Percentiles rank a stretch among this genome's conserved stretches.
phyloP scores from a whole-genome alignment of 1,139 yeast genomes.

The Geotrichum klebahnii region DNA sequence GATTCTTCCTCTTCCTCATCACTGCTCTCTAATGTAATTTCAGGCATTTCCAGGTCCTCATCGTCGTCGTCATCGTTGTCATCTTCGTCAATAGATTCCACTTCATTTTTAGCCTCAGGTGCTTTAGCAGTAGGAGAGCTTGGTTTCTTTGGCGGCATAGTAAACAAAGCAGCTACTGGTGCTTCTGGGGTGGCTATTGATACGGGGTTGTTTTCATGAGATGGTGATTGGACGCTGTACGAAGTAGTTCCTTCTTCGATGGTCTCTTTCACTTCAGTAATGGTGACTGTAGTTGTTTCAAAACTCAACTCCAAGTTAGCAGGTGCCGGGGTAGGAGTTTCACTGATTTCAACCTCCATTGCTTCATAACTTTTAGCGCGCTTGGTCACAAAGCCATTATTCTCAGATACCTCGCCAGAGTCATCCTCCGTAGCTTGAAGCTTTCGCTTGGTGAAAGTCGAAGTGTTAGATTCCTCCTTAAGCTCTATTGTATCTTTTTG shows the following conservation, averaged over 20 bases:
- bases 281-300: constrained; percentile 1
- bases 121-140: background rate
- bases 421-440: constrained; percentile 25
- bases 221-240: background rate
- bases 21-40: constrained; percentile 17
- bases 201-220: background rate
- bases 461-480: background rate
- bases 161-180: background rate
- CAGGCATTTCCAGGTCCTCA: constrained; percentile 17
- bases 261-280: constrained; percentile 2
- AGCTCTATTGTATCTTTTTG: background rate
- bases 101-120: too few species aligned
- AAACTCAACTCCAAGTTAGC: constrained; percentile 27
- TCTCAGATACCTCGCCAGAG: constrained; percentile 25
- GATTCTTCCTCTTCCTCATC: constrained; percentile 16
- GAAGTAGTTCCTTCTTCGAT: background rate
- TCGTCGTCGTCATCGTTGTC: constrained; percentile 9
- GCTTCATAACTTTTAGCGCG: constrained; percentile 16
- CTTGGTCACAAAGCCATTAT: constrained; percentile 22
- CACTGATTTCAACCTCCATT: constrained; percentile 27
- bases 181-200: background rate
- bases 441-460: background rate
- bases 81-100: background rate
- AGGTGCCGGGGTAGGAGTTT: constrained; percentile 7
- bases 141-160: background rate